These are phyloP conservation scores for Conticribra guillardii DNA, from an alignment of 108 stramenopile genomes.

Conservation along the genomic window DNA sequence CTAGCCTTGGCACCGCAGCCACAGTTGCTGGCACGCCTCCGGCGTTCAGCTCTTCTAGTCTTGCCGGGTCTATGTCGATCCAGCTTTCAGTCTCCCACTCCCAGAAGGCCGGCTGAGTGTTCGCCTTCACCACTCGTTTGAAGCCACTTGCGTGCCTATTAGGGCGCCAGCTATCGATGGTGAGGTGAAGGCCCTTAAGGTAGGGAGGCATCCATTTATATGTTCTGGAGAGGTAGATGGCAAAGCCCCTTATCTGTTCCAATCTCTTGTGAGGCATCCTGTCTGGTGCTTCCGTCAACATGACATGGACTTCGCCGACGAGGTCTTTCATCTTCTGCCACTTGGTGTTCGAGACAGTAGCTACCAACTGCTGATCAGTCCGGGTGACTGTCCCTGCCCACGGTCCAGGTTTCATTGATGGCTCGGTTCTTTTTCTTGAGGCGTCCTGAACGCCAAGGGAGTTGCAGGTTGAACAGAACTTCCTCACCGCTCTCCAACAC, in stretches of 20 bases:
- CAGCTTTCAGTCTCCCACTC: conserved; percentile 15
- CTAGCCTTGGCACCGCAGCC: not conserved
- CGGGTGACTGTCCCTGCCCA: conserved; percentile 22
- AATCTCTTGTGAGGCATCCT: not conserved
- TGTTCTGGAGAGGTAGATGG: conserved; percentile 46
- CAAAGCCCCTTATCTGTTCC: conserved; percentile 39
- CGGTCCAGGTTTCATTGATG: conserved; percentile 5
- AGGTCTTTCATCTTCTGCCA: not conserved
- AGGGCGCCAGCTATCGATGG: conserved; percentile 44
- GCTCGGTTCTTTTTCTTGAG: conserved; percentile 16
- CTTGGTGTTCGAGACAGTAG: conserved; percentile 12
- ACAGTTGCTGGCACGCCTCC: not conserved
- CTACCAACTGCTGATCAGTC: not conserved
- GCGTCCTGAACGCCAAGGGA: not conserved
- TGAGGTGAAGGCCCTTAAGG: conserved; percentile 56
- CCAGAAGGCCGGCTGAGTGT: not conserved
- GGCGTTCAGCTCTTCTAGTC: too few relatives aligned
- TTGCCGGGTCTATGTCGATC: not conserved
- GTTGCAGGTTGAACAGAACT: not conserved
- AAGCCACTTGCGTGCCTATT: conserved; percentile 41
- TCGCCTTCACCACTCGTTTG: not conserved
- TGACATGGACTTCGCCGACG: not conserved
- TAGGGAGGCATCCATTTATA: conserved; percentile 48
- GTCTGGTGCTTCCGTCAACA: not conserved
- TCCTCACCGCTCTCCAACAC: not conserved